These are phyloP conservation scores for Serpula lacrymans DNA, from an alignment of 768 basidiomycete genomes.

Conservation along the genomic window DNA sequence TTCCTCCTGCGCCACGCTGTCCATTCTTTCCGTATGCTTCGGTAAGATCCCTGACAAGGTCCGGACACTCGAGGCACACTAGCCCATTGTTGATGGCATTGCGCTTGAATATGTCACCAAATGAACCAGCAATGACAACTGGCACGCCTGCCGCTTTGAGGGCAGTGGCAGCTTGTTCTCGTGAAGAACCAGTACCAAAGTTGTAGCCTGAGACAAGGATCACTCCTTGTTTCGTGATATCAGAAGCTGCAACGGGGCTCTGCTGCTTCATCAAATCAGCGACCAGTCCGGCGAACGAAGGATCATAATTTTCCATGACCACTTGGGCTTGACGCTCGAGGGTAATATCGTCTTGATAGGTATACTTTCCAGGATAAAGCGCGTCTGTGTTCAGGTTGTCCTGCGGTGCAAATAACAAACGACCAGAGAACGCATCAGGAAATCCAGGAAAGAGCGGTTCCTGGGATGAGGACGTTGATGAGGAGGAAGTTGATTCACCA, in stretches of 20 bases:
- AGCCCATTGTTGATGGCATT: constrained; percentile 99
- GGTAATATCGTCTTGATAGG: constrained; percentile 98
- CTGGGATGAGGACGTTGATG: constrained; percentile 28
- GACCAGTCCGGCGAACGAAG: constrained; percentile 72
- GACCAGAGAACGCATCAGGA: constrained; percentile 78
- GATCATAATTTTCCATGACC: constrained; percentile 99
- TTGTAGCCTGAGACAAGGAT: constrained; percentile 93
- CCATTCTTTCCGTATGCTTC: constrained; percentile 68
- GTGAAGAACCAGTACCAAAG: constrained; percentile 97
- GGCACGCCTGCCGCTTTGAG: constrained; percentile 92
- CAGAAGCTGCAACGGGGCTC: constrained; percentile 14
- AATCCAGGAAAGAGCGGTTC: constrained; percentile 81
- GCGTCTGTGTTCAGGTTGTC: constrained; percentile 99
- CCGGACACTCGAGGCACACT: constrained; percentile 91
- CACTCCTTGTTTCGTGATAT: constrained; percentile 52
- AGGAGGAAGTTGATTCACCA: constrained; percentile 23
- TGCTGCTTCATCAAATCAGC: constrained; percentile 41
- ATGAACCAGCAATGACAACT: constrained; percentile 94
- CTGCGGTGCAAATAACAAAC: constrained; percentile 89
- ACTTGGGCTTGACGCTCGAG: constrained; percentile 91
- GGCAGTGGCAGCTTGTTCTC: constrained; percentile 98
- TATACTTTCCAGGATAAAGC: constrained; percentile 98
- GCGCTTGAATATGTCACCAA: constrained; percentile 98
- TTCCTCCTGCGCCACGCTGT: constrained; percentile 73
- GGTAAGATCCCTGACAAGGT: constrained; percentile 84